phyloP scores from a whole-genome alignment of 164 flowering plant genomes.

The Sextonia rubra region DNA sequence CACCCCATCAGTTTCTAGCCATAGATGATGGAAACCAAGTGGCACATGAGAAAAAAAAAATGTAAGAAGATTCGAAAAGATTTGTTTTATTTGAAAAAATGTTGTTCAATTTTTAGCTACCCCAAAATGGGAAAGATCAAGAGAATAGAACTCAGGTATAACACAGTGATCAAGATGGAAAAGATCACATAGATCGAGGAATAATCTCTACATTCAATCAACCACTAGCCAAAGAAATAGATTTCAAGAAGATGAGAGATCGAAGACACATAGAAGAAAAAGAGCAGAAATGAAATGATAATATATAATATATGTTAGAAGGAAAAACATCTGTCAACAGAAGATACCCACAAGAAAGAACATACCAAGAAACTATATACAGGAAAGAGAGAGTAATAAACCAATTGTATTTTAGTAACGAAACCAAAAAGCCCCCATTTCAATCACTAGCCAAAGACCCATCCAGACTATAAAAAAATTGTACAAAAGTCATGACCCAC shows the following conservation, averaged over 20 bases:
- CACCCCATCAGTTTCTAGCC: background rate
- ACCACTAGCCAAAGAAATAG: background rate
- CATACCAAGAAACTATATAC: constrained; percentile 1
- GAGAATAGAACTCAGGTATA: background rate
- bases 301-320: background rate
- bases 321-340: background rate
- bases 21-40: background rate
- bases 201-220: background rate
- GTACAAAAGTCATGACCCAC: background rate
- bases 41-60: background rate
- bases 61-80: background rate
- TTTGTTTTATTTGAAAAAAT: background rate
- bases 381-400: background rate
- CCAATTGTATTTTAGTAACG: background rate
- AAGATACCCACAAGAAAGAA: background rate
- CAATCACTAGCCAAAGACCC: background rate
- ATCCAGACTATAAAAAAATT: background rate
- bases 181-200: background rate
- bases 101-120: background rate
- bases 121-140: background rate
- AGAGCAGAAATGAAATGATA: background rate
- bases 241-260: background rate
- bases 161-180: no score
- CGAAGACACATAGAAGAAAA: background rate
- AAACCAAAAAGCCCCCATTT: background rate